Conservation (phyloP, 352 stramenopile genomes). For the Globisporangium megalacanthum region DNA sequence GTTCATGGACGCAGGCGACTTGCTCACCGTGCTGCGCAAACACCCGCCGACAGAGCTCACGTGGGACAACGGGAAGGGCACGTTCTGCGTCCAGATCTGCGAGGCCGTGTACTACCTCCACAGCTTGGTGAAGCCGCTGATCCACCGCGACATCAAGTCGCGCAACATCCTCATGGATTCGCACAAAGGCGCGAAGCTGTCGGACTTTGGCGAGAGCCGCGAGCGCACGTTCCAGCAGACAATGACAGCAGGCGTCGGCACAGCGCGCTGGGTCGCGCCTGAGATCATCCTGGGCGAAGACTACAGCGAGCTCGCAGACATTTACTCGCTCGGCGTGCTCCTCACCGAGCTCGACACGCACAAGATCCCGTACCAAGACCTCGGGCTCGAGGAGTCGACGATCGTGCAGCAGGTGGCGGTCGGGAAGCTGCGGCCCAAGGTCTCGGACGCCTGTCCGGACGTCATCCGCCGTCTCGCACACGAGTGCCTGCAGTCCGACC, state of each 20-base stretch:
- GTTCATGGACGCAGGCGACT: conserved; percentile 72
- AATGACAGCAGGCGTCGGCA: conserved; percentile 72
- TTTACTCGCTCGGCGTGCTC: conserved; percentile 69
- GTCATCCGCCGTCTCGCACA: conserved; percentile 72
- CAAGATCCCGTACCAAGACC: conserved; percentile 62
- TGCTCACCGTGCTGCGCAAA: conserved; percentile 53
- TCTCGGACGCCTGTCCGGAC: conserved; percentile 71
- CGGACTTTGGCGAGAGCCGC: conserved; percentile 70
- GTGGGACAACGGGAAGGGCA: conserved; percentile 57
- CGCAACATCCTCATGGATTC: conserved; percentile 87
- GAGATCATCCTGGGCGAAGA: conserved; percentile 78
- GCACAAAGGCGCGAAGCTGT: conserved; percentile 66
- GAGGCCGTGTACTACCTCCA: conserved; percentile 88
- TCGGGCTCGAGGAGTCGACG: conserved; percentile 66
- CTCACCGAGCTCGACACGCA: conserved; percentile 70
- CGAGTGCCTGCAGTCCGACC: conserved; percentile 79
- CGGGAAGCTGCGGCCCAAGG: conserved; percentile 68
- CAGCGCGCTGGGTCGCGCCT: conserved; percentile 66
- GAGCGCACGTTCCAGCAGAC: conserved; percentile 70
- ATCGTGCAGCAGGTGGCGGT: conserved; percentile 80
- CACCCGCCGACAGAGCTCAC: conserved; percentile 36
- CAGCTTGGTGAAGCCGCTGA: conserved; percentile 78
- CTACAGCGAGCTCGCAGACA: conserved; percentile 66
- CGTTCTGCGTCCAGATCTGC: conserved; percentile 74
- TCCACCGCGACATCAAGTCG: conserved; percentile 91